Evolutionary conservation across 352 stramenopile genomes (phyloP), one percentile per base, ranked within the genome.

Genomic region (Globisporangium spinosum): DNA sequence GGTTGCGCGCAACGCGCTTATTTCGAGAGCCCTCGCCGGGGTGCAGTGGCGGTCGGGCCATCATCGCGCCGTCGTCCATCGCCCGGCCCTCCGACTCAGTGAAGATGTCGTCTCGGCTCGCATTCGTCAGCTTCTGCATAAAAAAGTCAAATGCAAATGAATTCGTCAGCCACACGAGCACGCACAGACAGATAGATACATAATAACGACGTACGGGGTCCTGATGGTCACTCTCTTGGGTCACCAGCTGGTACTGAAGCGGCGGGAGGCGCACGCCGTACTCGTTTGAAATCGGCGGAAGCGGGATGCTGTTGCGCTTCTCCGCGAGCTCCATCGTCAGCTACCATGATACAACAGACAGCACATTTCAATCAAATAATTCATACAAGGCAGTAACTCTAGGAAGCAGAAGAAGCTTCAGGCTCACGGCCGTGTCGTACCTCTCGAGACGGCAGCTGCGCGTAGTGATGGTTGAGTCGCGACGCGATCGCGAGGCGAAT

Each of bases 251-350:
- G 58, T 89, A 72, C 71, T 94, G 73, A 27, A 84, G 43, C 27
- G 83, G 83, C 12, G 88, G 88, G 51, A 95, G 77, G 2, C 82
- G 81, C 60, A 94, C 86, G 49, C 88, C 88, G 51, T 94, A 94
- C 70, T 95, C 86, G 70, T 84, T 93, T 10, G 86, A 88, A 55
- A 95, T 93, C 7, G 75, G 74, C 38, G 88, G 88, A 8, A 95
- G 68, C 10, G 86, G 84, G 27, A 95, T 78, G 45, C 75, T 77
- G 67, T 95, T 95, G 63, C 86, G 82, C 71, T 94, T 94, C 34
- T 95, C 83, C 2, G 88, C 88, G 47, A 95, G 65, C 70, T 95
- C 88, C 85, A 95, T 93, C 75, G 90, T 91, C 38, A 95, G 60
- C 86, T 95, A 17, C 34, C 29, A 13, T 49, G 23, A 10, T 43